These are phyloP conservation scores for Panus rudis DNA, from an alignment of 768 basidiomycete species.

Conservation along the genomic window DNA sequence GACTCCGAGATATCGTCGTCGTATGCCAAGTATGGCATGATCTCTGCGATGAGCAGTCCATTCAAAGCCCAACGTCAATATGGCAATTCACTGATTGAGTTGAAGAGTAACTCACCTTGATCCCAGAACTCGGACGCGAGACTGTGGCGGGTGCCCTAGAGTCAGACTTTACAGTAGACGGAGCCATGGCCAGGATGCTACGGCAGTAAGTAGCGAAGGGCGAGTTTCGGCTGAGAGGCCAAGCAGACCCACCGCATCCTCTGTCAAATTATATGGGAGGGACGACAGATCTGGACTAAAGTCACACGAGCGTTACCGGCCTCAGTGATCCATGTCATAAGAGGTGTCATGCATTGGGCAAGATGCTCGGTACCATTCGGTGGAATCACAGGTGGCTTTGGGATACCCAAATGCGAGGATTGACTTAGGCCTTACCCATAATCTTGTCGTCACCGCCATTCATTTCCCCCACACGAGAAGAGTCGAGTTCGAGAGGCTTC, in stretches of 20 bases:
- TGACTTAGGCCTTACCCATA: neutral
- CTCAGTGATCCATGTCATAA: too few species aligned
- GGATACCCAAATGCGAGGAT: neutral
- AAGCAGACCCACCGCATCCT: neutral
- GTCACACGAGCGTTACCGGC: constrained; percentile 10
- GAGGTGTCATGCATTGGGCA: neutral
- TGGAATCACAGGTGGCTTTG: neutral
- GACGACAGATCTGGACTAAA: constrained; percentile 9
- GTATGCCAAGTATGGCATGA: constrained; percentile 12
- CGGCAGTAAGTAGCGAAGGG: neutral
- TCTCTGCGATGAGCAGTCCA: constrained; percentile 1
- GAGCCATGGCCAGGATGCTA: constrained; percentile 1
- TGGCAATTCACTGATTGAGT: neutral
- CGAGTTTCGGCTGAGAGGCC: neutral
- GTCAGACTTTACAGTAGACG: neutral
- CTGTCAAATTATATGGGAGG: constrained; percentile 8
- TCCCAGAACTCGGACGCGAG: constrained; percentile 3
- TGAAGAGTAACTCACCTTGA: constrained; percentile 6
- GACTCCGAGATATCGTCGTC: constrained; percentile 1
- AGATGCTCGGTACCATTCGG: neutral
- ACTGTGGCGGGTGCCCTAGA: neutral
- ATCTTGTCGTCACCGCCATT: neutral
- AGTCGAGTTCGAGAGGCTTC: neutral
- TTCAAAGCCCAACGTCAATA: neutral
- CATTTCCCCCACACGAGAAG: neutral